Evolutionary conservation across 2,329 filamentous ascomycete species (phyloP).

Genomic region (Leptodontidium sp.): DNA sequence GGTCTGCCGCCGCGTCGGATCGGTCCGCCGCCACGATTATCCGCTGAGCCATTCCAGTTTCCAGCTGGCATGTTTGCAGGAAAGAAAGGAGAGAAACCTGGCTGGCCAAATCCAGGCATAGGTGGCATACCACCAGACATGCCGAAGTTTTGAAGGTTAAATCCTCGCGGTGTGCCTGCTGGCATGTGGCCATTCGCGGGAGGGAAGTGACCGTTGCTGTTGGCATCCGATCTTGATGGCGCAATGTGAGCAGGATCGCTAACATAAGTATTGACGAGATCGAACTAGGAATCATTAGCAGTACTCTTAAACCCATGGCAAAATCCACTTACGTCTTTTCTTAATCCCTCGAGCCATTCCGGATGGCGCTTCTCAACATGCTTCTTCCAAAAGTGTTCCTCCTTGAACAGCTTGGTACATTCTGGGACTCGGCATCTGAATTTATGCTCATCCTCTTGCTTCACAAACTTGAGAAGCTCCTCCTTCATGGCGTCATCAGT

Average conservation of each 20-base stretch:
- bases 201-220: constrained; percentile 95
- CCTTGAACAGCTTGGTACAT: constrained; percentile 97
- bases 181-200: constrained; percentile 77
- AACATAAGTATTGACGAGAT: constrained; percentile 92
- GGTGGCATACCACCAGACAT: constrained; percentile 61
- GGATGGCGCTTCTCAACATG: constrained; percentile 95
- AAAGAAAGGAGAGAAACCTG: constrained; percentile 63
- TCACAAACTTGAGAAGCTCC: constrained; percentile 86
- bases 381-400: constrained; percentile 96
- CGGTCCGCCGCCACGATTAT: constrained; percentile 67
- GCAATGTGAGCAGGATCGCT: constrained; percentile 94
- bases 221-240: constrained; percentile 90
- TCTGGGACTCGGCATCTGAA: constrained; percentile 97
- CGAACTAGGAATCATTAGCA: constrained; percentile 66
- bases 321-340: constrained; percentile 79
- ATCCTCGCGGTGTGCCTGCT: constrained; percentile 88
- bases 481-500: constrained; percentile 87
- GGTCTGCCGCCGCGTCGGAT: constrained; percentile 73
- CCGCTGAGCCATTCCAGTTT: constrained; percentile 59
- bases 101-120: constrained; percentile 65
- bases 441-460: constrained; percentile 97
- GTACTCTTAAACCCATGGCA: constrained; percentile 14
- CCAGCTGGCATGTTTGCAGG: constrained; percentile 53
- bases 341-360: constrained; percentile 84
- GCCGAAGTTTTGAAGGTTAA: constrained; percentile 80